phyloP scores from a whole-genome alignment of 2,329 filamentous ascomycete genomes.

The Madurella fahalii region DNA sequence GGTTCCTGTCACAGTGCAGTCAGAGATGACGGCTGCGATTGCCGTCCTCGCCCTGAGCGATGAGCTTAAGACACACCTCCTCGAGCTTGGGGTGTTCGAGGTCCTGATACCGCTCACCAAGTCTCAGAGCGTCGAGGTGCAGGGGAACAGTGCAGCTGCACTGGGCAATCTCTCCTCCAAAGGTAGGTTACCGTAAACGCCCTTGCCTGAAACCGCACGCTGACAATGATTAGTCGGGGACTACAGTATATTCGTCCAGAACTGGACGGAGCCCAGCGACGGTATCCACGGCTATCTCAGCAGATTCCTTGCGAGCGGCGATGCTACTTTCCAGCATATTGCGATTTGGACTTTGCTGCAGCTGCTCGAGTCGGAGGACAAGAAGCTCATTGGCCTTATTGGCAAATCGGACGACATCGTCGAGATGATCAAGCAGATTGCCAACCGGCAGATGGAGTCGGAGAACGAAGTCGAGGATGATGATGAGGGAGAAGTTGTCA shows the following conservation, averaged over 20 bases:
- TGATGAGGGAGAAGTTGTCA: constrained; percentile 89
- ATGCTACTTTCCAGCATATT: constrained; percentile 98
- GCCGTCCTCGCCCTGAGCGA: constrained; percentile 93
- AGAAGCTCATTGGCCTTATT: constrained; percentile 81
- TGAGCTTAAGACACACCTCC: constrained; percentile 85
- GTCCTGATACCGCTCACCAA: constrained; percentile 93
- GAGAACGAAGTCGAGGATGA: constrained; percentile 85
- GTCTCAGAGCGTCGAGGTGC: constrained; percentile 93
- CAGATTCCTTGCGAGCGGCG: constrained; percentile 88
- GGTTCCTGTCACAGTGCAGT: constrained; percentile 91
- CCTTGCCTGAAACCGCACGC: neutral
- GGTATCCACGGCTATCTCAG: constrained; percentile 94
- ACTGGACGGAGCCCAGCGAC: constrained; percentile 88
- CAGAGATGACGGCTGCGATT: constrained; percentile 99
- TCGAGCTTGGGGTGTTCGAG: constrained; percentile 92
- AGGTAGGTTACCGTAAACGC: constrained; percentile 48
- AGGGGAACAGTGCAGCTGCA: constrained; percentile 95
- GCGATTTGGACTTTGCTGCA: constrained; percentile 97
- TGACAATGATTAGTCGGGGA: constrained; percentile 67
- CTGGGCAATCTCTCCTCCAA: constrained; percentile 95
- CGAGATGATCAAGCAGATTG: constrained; percentile 85
- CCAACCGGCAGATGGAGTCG: constrained; percentile 81
- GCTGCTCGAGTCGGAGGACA: constrained; percentile 90
- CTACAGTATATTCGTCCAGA: constrained; percentile 91
- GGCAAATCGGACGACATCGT: constrained; percentile 88